Evolutionary conservation across 768 basidiomycete genomes (phyloP), one percentile per base, ranked within the genome.

Genomic region (Myochromella boudieri): DNA sequence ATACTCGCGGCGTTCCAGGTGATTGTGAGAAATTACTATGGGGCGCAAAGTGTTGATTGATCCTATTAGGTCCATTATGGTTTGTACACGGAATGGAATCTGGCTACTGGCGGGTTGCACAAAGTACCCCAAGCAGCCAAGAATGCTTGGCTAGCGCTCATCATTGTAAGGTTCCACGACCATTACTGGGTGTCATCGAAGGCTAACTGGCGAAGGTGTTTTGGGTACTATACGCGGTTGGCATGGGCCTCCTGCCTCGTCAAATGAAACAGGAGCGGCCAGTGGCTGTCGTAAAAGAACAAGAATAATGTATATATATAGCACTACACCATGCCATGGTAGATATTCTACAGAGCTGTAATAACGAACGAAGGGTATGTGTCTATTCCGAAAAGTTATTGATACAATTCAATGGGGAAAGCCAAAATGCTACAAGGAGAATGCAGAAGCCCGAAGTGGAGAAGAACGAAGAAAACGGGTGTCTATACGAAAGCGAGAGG

Each of bases 1-100:
- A 74, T 64, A 1, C 61, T 83, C 18, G 78, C 80, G 2, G 74
- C 73, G 24, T 80, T 71, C 47, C 74, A 80, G 68, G 76, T 76
- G 46, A 56, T 48, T 5, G 22, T 29, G 26, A 33, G 31, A 20
- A 28, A 28, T 36, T 52, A 25, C 15, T 37, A 25, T 26, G 32
- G 33, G 20, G 37, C 46, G 51, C 11, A 28, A 39, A 29, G 15
- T 27, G 20, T 32, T 50, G 17, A 39, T 25, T 41, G 3, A 28
- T 18, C 24, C 24, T 10, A 37, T 26, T 49, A 78, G 71, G 74
- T 75, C 7, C 74, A 77, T 55, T 72, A 70, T 31, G 80, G 79
- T 1, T 44, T 82, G 48, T 75, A 67, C 57, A 68, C 67, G 14
- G 75, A 79, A 63, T 74, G 75, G 79, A 28, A 36, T 1, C 6